phyloP scores from a whole-genome alignment of 2,329 filamentous ascomycete species.

The Didymella segeticola region DNA sequence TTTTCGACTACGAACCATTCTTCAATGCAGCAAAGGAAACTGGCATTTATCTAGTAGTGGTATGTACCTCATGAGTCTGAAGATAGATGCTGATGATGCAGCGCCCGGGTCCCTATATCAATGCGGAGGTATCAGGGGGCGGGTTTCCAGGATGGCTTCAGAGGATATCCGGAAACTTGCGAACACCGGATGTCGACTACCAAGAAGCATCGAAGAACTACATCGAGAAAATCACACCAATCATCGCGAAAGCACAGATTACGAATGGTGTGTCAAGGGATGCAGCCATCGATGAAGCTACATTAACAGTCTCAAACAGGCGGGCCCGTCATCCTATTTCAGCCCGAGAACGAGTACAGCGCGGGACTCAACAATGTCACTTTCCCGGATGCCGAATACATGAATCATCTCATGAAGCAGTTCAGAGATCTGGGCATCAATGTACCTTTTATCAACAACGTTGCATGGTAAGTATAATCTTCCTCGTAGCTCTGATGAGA shows the following conservation, averaged over 20 bases:
- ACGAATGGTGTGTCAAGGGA: conserved; percentile 65
- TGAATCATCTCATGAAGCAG: conserved; percentile 72
- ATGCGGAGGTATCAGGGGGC: conserved; percentile 76
- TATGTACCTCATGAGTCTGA: conserved; percentile 20
- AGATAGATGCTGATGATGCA: not conserved
- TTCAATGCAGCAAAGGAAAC: conserved; percentile 74
- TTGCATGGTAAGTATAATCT: conserved; percentile 62
- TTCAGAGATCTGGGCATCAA: conserved; percentile 70
- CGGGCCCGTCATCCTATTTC: conserved; percentile 76
- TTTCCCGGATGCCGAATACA: conserved; percentile 71
- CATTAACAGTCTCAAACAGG: not conserved
- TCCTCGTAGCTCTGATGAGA: too few species aligned
- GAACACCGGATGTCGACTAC: conserved; percentile 67
- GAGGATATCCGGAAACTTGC: conserved; percentile 65
- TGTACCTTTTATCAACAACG: conserved; percentile 76
- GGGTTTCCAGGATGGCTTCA: conserved; percentile 81
- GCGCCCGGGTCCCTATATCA: conserved; percentile 73
- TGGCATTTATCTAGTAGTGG: conserved; percentile 75
- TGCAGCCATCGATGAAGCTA: too few species aligned
- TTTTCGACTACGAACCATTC: conserved; percentile 76
- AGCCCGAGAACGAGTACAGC: conserved; percentile 82
- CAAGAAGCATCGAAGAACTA: conserved; percentile 67
- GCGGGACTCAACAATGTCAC: conserved; percentile 54
- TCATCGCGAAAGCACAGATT: conserved; percentile 78
- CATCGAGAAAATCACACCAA: conserved; percentile 61